Base-by-base conservation (phyloP, 495 filamentous ascomycete genomes). In the Penicillium tannophilum region DNA sequence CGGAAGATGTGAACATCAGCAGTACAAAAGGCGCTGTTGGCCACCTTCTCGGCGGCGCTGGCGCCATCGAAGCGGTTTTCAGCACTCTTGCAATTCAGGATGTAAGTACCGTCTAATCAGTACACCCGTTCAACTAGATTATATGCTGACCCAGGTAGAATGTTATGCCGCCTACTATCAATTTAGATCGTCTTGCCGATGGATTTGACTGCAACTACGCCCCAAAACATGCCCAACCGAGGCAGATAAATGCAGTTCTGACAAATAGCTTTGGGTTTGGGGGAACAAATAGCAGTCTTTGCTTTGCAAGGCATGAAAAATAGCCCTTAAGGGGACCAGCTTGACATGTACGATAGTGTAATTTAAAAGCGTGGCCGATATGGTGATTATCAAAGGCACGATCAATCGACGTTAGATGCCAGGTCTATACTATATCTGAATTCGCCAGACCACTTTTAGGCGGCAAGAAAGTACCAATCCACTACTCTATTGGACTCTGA, bases 201-300 rank as follows among this genome's bases (percentile, higher is more conserved):
- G 90, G 85, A 9, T 91, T 92, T 51, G 79, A 87, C 54, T 96
- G 91, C 78, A 97, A 98, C 72, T 93, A 96, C 74, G 86, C 95
- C 3, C 86, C 92, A 0, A 77, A 85, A 1, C 59, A 78, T 31
- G 79, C 90, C 2, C 93, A 97, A 67, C 69, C 87, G 28, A 85
- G 85, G 10, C 66, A 64, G 43, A 86, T 97, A 23, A 80, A 88
- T 56, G 89, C 93, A 26, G 88, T 88, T 33, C 60, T 98, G 63
- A 92, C 90, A 19, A 98, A 98, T 66, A 98, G 93, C 67, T 98
- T 98, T 80, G 94, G 94, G 1, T 98, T 98, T 78, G 94, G 94
- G 10, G 94, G 94, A 30, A 98, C 94, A 9, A 98, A 98, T 76
- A 93, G 93, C 45, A 90, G 84, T 60, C 76, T 98, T 44, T 93